phyloP scores from a whole-genome alignment of 2,329 filamentous ascomycete species.

The Aspergillus jensenii region DNA sequence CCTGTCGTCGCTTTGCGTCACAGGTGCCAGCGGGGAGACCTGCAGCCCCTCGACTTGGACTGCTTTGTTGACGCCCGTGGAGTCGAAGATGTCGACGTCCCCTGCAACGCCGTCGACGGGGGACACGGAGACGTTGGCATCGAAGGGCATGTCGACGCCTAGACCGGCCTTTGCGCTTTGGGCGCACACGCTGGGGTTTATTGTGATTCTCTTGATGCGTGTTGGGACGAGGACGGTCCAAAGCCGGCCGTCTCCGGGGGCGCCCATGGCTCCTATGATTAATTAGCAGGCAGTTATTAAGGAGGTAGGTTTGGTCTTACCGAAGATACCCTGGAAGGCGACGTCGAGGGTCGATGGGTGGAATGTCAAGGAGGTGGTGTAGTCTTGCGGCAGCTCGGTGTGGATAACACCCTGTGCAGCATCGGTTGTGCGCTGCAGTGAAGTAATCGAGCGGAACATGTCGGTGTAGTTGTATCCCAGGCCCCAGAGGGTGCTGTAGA shows the following conservation, averaged over 20 bases:
- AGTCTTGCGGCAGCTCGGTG: background rate
- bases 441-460: constrained; percentile 17
- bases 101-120: background rate
- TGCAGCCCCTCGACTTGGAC: background rate
- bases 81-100: background rate
- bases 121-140: background rate
- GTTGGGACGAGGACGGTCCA: background rate
- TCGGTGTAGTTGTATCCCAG: constrained; percentile 29
- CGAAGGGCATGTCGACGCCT: background rate
- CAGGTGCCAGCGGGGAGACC: background rate
- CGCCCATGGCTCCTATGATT: background rate
- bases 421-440: background rate
- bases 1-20: background rate
- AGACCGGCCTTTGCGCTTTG: background rate
- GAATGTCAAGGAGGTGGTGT: background rate
- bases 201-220: background rate
- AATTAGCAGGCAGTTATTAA: background rate
- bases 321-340: background rate
- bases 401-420: background rate
- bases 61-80: background rate
- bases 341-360: background rate
- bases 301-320: background rate
- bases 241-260: background rate
- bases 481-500: constrained; percentile 24
- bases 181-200: background rate